Evolutionary conservation across 306 rosid species (phyloP), one percentile per base, ranked within the genome.

Genomic region (Vigna unguiculata): DNA sequence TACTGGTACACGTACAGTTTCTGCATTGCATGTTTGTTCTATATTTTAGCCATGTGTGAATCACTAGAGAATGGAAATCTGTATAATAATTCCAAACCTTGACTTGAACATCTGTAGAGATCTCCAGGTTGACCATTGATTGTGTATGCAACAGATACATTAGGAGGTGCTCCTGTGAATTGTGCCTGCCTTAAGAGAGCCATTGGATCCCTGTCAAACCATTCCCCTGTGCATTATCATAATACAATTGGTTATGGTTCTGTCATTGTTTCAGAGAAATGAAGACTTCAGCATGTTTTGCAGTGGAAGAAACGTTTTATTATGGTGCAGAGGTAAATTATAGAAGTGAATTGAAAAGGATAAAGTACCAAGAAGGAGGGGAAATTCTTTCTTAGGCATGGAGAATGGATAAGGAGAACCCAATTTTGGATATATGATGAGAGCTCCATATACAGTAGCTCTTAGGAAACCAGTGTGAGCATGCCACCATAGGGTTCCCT

Each of bases 401-500:
- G 88, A 24, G 86, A 86, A 92, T n/a, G 98, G 97, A 64, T 89
- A 92, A 46, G 89, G 84, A 71, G 89, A 86, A 51, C 91, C 91
- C 86, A 86, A 41, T 81, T 5, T 89, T 5, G 98, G 98, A 75
- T 85, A 85, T 64, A 95, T 84, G 40, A 90, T 90, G 76, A 95
- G 83, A 70, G 93, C 89, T 74, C 98, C 97, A 81, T 95, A 92
- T 28, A 92, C 98, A 15, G 97, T 95, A 40, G 96, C 98, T 88
- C 97, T 85, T 24, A 95, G 87, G 87, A 92, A 95, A 53, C 86
- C 63, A 60, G 89, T 87, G 79, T 95, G 98, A 78, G 97, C 98
- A 81, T 95, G 98, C 98, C 98, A 95, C 97, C 97, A 95, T 25
- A 95, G 76, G 2, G 98, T 95, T 10, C 98, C 98, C 71, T 92